Percentiles rank a stretch among this genome's conserved stretches.
Conservation (phyloP, 2,329 filamentous ascomycete species). For the Xylariaceae sp. region DNA sequence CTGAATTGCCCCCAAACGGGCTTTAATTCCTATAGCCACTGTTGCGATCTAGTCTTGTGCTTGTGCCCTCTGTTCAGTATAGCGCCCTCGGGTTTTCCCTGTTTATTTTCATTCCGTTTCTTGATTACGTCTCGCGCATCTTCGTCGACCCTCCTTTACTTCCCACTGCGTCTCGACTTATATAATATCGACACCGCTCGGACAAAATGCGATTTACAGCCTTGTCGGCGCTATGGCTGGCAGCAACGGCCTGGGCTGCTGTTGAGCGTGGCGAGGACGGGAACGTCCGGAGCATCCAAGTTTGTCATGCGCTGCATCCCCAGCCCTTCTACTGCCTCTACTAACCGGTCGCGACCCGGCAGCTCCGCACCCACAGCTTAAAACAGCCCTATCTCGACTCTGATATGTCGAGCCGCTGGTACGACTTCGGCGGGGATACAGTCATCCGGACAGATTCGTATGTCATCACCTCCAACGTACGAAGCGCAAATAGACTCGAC, state of each 20-base stretch:
- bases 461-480: constrained; percentile 28
- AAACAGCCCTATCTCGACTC: constrained; percentile 93
- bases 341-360: constrained; percentile 21
- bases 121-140: constrained; percentile 18
- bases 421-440: constrained; percentile 95
- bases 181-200: constrained; percentile 12
- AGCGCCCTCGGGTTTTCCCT: constrained; percentile 7
- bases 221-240: constrained; percentile 35
- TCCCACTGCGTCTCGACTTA: constrained; percentile 6
- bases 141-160: constrained; percentile 10
- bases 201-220: constrained; percentile 32
- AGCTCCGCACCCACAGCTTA: constrained; percentile 86
- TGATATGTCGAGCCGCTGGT: constrained; percentile 98
- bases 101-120: constrained; percentile 18
- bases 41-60: constrained; percentile 11
- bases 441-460: constrained; percentile 72
- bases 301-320: constrained; percentile 38
- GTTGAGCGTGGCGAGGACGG: constrained; percentile 43
- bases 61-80: constrained; percentile 2
- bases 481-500: constrained; percentile 4
- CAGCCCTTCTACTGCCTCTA: not conserved
- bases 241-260: constrained; percentile 38
- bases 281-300: constrained; percentile 61
- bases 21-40: constrained; percentile 10
- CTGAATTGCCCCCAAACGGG: constrained; percentile 17